Conservation (phyloP, 1,284 basidiomycete species). For the Boletus semigastroideus region DNA sequence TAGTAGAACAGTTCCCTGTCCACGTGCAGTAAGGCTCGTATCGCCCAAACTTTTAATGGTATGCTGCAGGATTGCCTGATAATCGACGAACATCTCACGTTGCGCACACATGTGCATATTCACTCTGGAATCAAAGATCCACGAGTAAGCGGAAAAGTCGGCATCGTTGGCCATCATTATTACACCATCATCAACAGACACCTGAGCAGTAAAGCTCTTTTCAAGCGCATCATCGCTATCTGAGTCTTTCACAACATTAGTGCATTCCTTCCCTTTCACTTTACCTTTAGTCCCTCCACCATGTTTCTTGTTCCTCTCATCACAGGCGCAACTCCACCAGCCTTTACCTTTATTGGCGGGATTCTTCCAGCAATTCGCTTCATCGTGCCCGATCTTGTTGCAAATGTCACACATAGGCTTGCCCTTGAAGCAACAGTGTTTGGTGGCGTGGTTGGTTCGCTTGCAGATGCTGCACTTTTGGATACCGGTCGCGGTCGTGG, state of each 20-base stretch:
- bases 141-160: neutral
- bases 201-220: neutral
- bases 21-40: too few species aligned
- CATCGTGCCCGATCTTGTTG: neutral
- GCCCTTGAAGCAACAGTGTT: neutral
- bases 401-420: slow-evolving; percentile 1
- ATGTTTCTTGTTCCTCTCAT: too few species aligned
- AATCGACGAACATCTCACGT: neutral
- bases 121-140: neutral
- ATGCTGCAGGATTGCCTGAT: neutral
- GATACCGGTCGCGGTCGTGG: too few species aligned
- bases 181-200: neutral
- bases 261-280: neutral
- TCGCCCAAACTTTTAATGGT: too few species aligned
- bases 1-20: too few species aligned
- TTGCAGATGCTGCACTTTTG: too few species aligned
- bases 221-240: neutral
- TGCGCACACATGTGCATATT: neutral
- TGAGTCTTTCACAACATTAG: neutral
- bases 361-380: neutral
- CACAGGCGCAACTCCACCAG: too few species aligned
- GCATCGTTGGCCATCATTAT: neutral
- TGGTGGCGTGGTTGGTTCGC: too few species aligned
- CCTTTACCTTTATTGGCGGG: neutral
- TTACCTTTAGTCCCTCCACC: neutral